These are phyloP conservation scores for Aureobasidium namibiae DNA, from an alignment of 2,329 filamentous ascomycete genomes.

Conservation along the genomic window DNA sequence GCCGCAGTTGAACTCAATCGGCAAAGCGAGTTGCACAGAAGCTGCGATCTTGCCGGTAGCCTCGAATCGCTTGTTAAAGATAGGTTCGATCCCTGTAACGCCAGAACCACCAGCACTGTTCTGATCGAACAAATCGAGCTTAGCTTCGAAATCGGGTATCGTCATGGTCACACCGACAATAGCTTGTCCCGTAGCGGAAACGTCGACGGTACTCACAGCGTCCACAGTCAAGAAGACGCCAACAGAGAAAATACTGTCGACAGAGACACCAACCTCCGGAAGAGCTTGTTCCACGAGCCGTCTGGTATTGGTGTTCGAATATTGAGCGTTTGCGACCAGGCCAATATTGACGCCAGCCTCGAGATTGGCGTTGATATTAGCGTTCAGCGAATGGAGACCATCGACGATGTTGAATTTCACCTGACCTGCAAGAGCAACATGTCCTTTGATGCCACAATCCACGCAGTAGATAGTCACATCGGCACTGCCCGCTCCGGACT, in stretches of 20 bases:
- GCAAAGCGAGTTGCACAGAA: neutral
- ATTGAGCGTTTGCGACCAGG: neutral
- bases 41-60: neutral
- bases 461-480: constrained; percentile 2
- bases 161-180: constrained; percentile 8
- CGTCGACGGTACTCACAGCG: neutral
- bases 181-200: neutral
- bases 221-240: constrained; percentile 1
- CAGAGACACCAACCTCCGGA: constrained; percentile 3
- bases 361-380: neutral
- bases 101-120: neutral
- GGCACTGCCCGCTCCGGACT: neutral
- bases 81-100: neutral
- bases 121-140: neutral
- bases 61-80: constrained; percentile 2
- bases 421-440: neutral
- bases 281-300: neutral
- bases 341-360: constrained; percentile 1
- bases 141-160: constrained; percentile 8
- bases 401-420: constrained; percentile 2
- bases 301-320: neutral
- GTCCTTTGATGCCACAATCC: constrained; percentile 4
- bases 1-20: neutral
- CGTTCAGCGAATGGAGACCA: neutral
- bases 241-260: neutral